Conservation (phyloP, 1,284 basidiomycete genomes). For the Stereum hirsutum region DNA sequence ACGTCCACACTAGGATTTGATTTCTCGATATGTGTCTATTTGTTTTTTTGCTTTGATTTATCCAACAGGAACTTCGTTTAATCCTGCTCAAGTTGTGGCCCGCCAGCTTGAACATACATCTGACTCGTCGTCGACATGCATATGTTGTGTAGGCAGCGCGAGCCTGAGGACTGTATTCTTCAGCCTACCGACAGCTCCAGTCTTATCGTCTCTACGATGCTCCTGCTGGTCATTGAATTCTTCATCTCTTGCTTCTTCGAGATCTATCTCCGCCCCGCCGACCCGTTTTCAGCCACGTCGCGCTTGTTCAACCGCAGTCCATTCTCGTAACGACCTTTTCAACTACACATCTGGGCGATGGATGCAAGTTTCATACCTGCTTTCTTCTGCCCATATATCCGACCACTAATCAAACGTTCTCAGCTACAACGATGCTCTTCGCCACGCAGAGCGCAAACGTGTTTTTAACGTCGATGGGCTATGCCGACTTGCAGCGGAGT, state of each 20-base stretch:
- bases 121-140: too few relatives aligned
- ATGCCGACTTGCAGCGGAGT: conserved; percentile 35
- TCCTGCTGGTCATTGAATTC: not conserved
- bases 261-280: not conserved
- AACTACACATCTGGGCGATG: conserved; percentile 32
- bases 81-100: too few relatives aligned
- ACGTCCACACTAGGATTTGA: too few relatives aligned
- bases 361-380: conserved; percentile 29
- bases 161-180: not conserved
- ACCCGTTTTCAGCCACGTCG: conserved; percentile 12
- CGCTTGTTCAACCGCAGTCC: conserved; percentile 22
- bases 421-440: conserved; percentile 35
- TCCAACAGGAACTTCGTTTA: too few relatives aligned
- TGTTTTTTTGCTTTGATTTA: too few relatives aligned
- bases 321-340: conserved; percentile 26
- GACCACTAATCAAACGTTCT: conserved; percentile 17
- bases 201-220: not conserved
- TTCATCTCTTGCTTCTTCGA: not conserved
- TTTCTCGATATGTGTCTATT: too few relatives aligned
- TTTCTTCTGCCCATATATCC: conserved; percentile 17
- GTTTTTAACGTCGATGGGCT: conserved; percentile 32
- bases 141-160: not conserved
- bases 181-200: not conserved
- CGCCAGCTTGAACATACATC: too few relatives aligned
- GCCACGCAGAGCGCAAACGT: conserved; percentile 31